Percentiles rank a stretch among this genome's conserved stretches.
Conservation (phyloP, 208 protist genomes). For the Tetramitus jugosus region DNA sequence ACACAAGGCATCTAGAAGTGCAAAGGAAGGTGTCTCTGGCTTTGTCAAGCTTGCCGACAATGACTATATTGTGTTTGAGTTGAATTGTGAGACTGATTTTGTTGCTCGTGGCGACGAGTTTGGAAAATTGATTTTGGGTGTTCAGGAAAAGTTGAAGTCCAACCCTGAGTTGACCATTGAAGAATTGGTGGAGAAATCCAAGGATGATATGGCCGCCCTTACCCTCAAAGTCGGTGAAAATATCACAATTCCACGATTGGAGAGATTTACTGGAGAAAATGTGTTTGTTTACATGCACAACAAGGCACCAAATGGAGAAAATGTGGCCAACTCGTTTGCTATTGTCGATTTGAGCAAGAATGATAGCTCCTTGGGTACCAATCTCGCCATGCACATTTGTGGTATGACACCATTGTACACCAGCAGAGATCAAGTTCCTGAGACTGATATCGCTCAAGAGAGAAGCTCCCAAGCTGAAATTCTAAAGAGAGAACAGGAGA, state of each 20-base stretch:
- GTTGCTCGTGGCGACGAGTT: slow-evolving; percentile 45
- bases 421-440: slow-evolving; percentile 9
- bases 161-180: not conserved
- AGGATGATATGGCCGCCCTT: not conserved
- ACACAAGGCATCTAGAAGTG: slow-evolving; percentile 64
- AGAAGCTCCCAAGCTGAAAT: too few relatives aligned
- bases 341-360: not conserved
- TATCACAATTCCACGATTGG: not conserved
- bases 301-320: not conserved
- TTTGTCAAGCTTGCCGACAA: slow-evolving; percentile 51
- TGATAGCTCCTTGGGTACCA: not conserved
- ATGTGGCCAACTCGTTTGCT: not conserved
- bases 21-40: slow-evolving; percentile 65
- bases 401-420: slow-evolving; percentile 7
- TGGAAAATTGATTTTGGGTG: not conserved
- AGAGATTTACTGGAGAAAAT: not conserved
- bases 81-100: slow-evolving; percentile 79
- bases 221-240: not conserved
- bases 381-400: slow-evolving; percentile 19
- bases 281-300: not conserved
- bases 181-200: not conserved
- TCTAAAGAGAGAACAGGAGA: not conserved
- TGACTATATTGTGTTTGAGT: slow-evolving; percentile 53
- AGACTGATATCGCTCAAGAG: not conserved
- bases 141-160: not conserved